Evolutionary conservation across 2,329 filamentous ascomycete species (phyloP).

Genomic region (Cladosporium sp.): DNA sequence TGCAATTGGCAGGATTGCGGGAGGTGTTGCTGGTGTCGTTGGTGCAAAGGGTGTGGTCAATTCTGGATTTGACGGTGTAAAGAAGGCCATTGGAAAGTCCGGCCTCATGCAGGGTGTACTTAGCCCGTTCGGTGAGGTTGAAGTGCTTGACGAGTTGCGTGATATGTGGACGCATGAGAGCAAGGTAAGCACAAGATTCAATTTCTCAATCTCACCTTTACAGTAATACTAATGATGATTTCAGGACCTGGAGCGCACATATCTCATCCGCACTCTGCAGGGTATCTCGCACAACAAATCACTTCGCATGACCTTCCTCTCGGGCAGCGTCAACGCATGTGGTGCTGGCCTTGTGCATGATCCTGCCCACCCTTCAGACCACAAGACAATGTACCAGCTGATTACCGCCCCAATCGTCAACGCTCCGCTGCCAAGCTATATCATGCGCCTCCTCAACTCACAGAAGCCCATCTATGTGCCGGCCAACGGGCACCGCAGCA

Average conservation of each 20-base stretch:
- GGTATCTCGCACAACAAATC: slow-evolving; percentile 94
- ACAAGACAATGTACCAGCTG: slow-evolving; percentile 99
- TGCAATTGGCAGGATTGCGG: slow-evolving; percentile 89
- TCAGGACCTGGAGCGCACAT: slow-evolving; percentile 88
- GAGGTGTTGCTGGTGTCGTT: slow-evolving; percentile 91
- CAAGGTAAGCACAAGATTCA: slow-evolving; percentile 57
- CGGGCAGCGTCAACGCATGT: slow-evolving; percentile 84
- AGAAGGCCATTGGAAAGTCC: slow-evolving; percentile 93
- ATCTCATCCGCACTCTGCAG: slow-evolving; percentile 92
- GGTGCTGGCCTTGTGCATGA: slow-evolving; percentile 94
- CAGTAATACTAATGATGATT: neutral
- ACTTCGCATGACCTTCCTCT: slow-evolving; percentile 94
- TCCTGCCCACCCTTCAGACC: slow-evolving; percentile 82
- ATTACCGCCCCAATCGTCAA: slow-evolving; percentile 93
- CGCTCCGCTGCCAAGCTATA: slow-evolving; percentile 77
- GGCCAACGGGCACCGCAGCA: slow-evolving; percentile 73
- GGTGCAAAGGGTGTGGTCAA: slow-evolving; percentile 91
- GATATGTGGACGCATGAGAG: slow-evolving; percentile 98
- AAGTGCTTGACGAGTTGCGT: slow-evolving; percentile 88
- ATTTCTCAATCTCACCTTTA: slow-evolving; percentile 9
- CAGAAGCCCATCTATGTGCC: slow-evolving; percentile 91
- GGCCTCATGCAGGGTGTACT: slow-evolving; percentile 94
- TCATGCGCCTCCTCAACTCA: slow-evolving; percentile 93
- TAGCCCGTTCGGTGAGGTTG: slow-evolving; percentile 94
- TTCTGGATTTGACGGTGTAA: slow-evolving; percentile 90